Evolutionary conservation across 108 stramenopile genomes (phyloP).

Genomic region (Stephanodiscus triporus): DNA sequence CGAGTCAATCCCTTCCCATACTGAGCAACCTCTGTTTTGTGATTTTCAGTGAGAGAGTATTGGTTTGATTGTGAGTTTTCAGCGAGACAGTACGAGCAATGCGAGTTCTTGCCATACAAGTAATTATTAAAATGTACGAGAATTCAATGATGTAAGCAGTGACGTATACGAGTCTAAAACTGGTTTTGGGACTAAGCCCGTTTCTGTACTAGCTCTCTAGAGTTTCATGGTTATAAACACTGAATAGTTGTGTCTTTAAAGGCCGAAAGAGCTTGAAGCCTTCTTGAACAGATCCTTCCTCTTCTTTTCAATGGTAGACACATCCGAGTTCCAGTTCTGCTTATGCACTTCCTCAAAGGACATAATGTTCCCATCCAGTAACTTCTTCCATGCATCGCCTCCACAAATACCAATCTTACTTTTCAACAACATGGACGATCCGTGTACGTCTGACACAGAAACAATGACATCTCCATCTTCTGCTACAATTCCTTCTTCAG

Average conservation of each 20-base stretch:
- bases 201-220: too few species aligned
- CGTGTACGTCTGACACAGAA: conserved; percentile 82
- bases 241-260: conserved; percentile 2
- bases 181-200: too few species aligned
- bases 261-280: conserved; percentile 48
- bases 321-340: conserved; percentile 81
- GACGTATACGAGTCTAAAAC: too few species aligned
- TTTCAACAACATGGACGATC: conserved; percentile 65
- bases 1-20: conserved; percentile 34
- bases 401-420: conserved; percentile 83
- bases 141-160: too few species aligned
- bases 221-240: too few species aligned
- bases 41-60: too few species aligned
- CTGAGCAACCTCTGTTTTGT: conserved; percentile 6
- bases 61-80: too few species aligned
- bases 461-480: conserved; percentile 91
- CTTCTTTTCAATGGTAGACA: conserved; percentile 72
- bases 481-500: conserved; percentile 80
- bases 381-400: conserved; percentile 89
- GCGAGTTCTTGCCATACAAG: too few species aligned
- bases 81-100: too few species aligned
- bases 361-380: conserved; percentile 68
- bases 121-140: too few species aligned
- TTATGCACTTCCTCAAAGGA: conserved; percentile 90
- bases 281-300: conserved; percentile 66